Evolutionary conservation across 179 eudicot species (phyloP).

Genomic region (Actinidia polygama): DNA sequence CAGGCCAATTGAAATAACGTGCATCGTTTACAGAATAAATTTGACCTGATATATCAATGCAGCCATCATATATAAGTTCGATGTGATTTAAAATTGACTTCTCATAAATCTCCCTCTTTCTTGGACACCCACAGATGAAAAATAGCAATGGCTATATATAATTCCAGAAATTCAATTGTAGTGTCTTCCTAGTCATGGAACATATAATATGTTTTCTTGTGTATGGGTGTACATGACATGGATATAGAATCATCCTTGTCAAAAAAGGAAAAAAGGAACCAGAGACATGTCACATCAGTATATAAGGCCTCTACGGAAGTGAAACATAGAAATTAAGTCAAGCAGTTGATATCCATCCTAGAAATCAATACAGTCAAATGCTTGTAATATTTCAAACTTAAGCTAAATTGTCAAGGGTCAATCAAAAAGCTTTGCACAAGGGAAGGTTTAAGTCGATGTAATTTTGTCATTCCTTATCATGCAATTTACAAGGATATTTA

Average conservation of each 20-base stretch:
- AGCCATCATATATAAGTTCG: conserved; percentile 14
- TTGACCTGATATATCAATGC: conserved; percentile 66
- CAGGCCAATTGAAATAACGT: conserved; percentile 98
- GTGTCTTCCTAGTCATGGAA: not conserved
- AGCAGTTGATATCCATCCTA: conserved; percentile 6
- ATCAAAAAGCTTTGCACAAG: not conserved
- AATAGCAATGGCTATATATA: not conserved
- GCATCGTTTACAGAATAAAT: conserved; percentile 98
- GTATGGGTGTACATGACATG: not conserved
- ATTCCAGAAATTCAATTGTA: not conserved
- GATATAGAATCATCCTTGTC: not conserved
- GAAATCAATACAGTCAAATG: not conserved
- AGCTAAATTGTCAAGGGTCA: not conserved
- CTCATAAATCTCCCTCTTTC: not conserved
- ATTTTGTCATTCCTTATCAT: not conserved
- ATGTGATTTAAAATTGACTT: not conserved
- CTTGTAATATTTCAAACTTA: not conserved
- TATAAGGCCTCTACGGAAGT: not conserved
- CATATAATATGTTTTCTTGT: not conserved
- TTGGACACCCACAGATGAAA: not conserved
- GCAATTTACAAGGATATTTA: not conserved
- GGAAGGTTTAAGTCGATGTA: not conserved
- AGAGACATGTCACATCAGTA: not conserved
- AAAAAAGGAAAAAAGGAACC: not conserved
- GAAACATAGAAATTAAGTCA: not conserved